These are phyloP conservation scores for Tylopilus sp. DNA, from an alignment of 1,284 basidiomycete genomes.

Conservation along the genomic window DNA sequence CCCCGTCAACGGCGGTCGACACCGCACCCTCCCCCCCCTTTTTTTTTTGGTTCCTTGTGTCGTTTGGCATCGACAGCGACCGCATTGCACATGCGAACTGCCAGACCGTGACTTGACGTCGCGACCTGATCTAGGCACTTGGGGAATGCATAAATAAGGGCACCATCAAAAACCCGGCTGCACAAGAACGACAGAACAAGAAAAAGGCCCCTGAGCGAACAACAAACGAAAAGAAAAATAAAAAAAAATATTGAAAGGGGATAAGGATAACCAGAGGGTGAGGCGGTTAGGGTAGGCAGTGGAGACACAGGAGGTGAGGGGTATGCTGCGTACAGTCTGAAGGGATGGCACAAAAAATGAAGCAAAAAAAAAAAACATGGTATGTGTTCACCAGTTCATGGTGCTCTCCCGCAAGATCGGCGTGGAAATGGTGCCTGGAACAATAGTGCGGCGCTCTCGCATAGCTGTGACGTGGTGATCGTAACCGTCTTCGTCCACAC, in stretches of 20 bases:
- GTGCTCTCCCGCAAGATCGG: slow-evolving; percentile 67
- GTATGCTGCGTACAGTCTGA: slow-evolving; percentile 19
- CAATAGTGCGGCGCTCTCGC: slow-evolving; percentile 51
- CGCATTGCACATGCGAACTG: neutral
- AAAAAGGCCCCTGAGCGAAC: slow-evolving; percentile 1
- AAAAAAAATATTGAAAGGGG: neutral
- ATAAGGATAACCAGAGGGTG: slow-evolving; percentile 12
- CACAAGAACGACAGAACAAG: slow-evolving; percentile 8
- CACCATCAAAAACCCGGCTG: slow-evolving; percentile 20
- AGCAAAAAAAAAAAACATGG: too few species aligned
- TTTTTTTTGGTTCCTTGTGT: neutral
- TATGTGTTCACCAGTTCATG: slow-evolving; percentile 58
- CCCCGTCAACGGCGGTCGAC: slow-evolving; percentile 4
- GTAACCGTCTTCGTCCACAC: slow-evolving; percentile 25
- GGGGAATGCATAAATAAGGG: slow-evolving; percentile 24
- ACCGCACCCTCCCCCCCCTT: neutral
- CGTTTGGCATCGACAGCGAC: neutral
- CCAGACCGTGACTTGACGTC: slow-evolving; percentile 4
- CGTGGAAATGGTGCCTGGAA: slow-evolving; percentile 56
- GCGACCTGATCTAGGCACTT: slow-evolving; percentile 21
- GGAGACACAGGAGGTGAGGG: slow-evolving; percentile 1
- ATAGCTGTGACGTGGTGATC: slow-evolving; percentile 34
- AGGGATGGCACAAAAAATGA: neutral
- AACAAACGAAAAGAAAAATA: neutral
- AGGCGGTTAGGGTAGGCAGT: neutral